Conservation (phyloP, 1,284 basidiomycete species). For the Coniophora puteana region DNA sequence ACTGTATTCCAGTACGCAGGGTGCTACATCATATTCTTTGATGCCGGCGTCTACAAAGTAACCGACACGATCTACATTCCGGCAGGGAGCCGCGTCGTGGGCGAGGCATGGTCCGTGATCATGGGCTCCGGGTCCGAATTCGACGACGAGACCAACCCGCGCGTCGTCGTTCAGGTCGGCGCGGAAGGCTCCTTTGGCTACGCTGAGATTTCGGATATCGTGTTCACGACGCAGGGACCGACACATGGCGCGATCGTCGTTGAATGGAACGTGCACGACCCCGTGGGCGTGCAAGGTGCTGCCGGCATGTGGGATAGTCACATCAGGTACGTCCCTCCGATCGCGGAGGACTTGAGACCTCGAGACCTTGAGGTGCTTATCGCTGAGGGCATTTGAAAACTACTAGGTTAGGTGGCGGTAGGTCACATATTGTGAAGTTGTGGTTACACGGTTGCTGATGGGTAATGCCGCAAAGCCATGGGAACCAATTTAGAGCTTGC, state of each 20-base stretch:
- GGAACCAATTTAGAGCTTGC: conserved; percentile 39
- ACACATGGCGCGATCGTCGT: conserved; percentile 47
- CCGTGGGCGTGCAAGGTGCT: conserved; percentile 36
- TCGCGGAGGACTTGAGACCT: conserved; percentile 24
- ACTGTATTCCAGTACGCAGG: conserved; percentile 32
- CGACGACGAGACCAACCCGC: conserved; percentile 34
- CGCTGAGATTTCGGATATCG: conserved; percentile 38
- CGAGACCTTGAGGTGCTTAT: background rate
- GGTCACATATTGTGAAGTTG: conserved; percentile 7
- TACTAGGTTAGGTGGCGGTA: conserved; percentile 27
- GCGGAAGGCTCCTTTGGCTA: conserved; percentile 29
- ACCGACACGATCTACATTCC: conserved; percentile 45
- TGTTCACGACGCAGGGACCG: conserved; percentile 34
- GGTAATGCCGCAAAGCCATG: conserved; percentile 25
- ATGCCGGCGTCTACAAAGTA: conserved; percentile 42
- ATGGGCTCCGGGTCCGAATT: conserved; percentile 41
- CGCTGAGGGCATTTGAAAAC: background rate
- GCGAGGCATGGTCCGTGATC: conserved; percentile 48
- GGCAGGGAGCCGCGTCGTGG: conserved; percentile 41
- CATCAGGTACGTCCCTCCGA: conserved; percentile 35
- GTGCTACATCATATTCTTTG: conserved; percentile 47
- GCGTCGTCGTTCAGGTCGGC: conserved; percentile 36
- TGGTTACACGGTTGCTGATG: background rate
- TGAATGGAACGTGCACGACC: conserved; percentile 47
- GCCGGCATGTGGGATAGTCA: conserved; percentile 49